A percentile compares a stretch with the other conserved stretches of the same genome.
Evolutionary conservation across 2,329 filamentous ascomycete species (phyloP).

Genomic region (Xylariales sp.): DNA sequence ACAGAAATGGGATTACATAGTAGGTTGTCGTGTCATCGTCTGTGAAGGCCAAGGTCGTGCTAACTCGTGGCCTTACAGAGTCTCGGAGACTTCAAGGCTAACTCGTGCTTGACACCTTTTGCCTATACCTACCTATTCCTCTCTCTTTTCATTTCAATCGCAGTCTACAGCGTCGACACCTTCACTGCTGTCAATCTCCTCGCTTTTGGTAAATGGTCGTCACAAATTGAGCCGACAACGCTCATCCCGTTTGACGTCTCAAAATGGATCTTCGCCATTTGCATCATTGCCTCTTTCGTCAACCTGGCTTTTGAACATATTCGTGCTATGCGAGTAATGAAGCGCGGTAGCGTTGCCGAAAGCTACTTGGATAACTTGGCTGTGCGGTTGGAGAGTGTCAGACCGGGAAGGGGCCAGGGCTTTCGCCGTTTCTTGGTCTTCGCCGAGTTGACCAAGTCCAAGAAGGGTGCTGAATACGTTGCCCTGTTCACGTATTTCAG

Average conservation of each 20-base stretch:
- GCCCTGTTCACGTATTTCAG: conserved; percentile 88
- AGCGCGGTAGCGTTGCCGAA: conserved; percentile 79
- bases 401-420: conserved; percentile 69
- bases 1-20: conserved; percentile 93
- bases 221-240: conserved; percentile 66
- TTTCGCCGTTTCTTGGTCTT: conserved; percentile 93
- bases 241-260: conserved; percentile 70
- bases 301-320: conserved; percentile 78
- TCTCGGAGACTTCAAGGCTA: conserved; percentile 74
- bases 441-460: conserved; percentile 82
- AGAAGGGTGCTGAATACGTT: conserved; percentile 84
- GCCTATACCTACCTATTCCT: conserved; percentile 85
- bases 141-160: conserved; percentile 70
- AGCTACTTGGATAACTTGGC: conserved; percentile 88
- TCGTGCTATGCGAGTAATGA: conserved; percentile 75
- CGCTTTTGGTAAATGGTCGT: conserved; percentile 84
- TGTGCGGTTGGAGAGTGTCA: conserved; percentile 76
- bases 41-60: conserved; percentile 6
- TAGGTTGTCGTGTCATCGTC: conserved; percentile 37
- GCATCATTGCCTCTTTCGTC: conserved; percentile 85
- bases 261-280: conserved; percentile 92
- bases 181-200: conserved; percentile 92
- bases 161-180: conserved; percentile 84
- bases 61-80: conserved; percentile 28
- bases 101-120: conserved; percentile 69